Percentiles rank a stretch among this genome's conserved stretches.
Conservation (phyloP, 176 grass and related monocot genomes). For the Eremochloa ophiuroides region DNA sequence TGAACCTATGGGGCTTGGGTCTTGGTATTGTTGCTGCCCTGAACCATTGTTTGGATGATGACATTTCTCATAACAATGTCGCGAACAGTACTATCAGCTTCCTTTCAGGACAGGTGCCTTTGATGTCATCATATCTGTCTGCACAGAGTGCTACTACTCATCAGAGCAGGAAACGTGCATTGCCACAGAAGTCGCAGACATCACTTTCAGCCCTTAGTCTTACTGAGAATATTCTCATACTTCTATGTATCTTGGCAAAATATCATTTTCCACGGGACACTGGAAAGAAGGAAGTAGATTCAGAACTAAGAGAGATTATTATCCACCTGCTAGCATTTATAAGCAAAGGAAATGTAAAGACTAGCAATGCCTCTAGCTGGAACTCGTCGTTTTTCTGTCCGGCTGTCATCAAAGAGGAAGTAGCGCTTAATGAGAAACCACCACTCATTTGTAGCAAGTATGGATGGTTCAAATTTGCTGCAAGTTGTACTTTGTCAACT, state of each 20-base stretch:
- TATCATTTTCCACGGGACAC: conserved; percentile 45
- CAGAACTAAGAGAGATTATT: conserved; percentile 65
- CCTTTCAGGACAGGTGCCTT: conserved; percentile 59
- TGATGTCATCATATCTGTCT: conserved; percentile 79
- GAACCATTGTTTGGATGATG: conserved; percentile 66
- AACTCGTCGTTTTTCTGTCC: conserved; percentile 43
- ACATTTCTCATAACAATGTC: conserved; percentile 51
- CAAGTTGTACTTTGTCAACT: conserved; percentile 23
- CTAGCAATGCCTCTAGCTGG: conserved; percentile 34
- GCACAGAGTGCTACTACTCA: conserved; percentile 47
- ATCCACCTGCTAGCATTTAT: conserved; percentile 92
- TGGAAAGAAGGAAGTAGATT: conserved; percentile 59
- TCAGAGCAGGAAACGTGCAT: conserved; percentile 56
- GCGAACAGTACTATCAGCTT: conserved; percentile 49
- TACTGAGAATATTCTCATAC: conserved; percentile 66
- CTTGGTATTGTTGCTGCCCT: conserved; percentile 66
- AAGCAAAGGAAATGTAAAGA: conserved; percentile 59
- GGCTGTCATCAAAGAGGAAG: conserved; percentile 64
- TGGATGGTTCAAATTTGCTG: conserved; percentile 68
- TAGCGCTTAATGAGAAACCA: conserved; percentile 47
- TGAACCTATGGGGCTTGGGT: conserved; percentile 59
- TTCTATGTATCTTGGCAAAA: conserved; percentile 75
- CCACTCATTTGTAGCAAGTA: conserved; percentile 57
- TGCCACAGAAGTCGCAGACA: conserved; percentile 48
- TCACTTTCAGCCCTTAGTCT: conserved; percentile 63